phyloP scores from a whole-genome alignment of 2,329 filamentous ascomycete genomes.

The Fusarium udum region DNA sequence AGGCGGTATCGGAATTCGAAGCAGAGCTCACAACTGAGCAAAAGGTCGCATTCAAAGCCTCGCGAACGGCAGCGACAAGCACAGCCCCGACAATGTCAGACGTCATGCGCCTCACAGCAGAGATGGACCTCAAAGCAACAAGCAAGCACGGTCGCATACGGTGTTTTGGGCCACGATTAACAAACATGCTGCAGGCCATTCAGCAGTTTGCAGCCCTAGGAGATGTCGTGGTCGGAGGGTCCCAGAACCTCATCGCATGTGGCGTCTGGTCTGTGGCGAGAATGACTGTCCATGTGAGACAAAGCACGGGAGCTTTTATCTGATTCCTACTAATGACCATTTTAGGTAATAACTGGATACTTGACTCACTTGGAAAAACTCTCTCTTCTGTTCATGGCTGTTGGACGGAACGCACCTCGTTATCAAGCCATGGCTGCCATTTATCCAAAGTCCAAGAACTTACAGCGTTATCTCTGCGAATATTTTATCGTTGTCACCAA shows the following conservation, averaged over 20 bases:
- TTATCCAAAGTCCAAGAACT: not conserved
- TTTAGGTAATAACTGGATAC: not conserved
- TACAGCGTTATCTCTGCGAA: not conserved
- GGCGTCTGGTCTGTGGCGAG: not conserved
- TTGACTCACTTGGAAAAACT: not conserved
- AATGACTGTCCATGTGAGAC: not conserved
- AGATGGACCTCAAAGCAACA: not conserved
- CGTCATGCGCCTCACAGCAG: not conserved
- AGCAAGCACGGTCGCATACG: not conserved
- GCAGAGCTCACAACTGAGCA: not conserved
- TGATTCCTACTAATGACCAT: not conserved
- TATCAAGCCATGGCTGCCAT: not conserved
- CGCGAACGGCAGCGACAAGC: not conserved
- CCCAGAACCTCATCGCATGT: not conserved
- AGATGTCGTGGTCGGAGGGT: not conserved
- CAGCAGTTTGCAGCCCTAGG: not conserved
- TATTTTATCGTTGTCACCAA: not conserved
- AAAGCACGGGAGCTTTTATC: rapidly evolving
- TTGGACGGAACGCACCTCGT: not conserved
- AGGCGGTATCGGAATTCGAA: not conserved
- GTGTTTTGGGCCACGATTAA: not conserved
- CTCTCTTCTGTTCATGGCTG: not conserved
- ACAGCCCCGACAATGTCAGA: not conserved
- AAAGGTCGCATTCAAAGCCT: not conserved
- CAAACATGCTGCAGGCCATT: not conserved